Evolutionary conservation across 495 filamentous ascomycete species (phyloP).

Genomic region (Astrothelium subdiscretum): DNA sequence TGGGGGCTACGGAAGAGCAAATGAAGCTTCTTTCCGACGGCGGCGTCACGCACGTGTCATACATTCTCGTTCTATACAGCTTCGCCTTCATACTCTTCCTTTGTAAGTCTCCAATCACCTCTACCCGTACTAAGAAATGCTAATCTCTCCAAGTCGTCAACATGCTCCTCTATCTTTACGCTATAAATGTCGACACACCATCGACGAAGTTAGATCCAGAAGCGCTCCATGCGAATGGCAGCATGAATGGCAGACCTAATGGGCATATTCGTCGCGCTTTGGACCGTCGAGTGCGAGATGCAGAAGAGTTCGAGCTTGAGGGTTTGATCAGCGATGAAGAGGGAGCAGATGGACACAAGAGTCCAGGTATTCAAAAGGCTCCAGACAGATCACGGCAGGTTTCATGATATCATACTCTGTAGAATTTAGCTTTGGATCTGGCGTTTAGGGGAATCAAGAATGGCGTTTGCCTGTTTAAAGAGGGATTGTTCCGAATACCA

Average conservation of each 20-base stretch:
- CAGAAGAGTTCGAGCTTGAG: slow-evolving; percentile 26
- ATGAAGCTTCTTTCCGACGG: slow-evolving; percentile 63
- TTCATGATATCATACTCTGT: background rate
- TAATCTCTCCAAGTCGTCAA: slow-evolving; percentile 45
- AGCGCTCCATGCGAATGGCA: slow-evolving; percentile 3
- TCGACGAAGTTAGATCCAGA: background rate
- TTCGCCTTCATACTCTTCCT: slow-evolving; percentile 85
- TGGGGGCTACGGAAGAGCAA: slow-evolving; percentile 95
- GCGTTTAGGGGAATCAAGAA: background rate
- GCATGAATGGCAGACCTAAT: background rate
- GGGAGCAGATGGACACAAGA: slow-evolving; percentile 8
- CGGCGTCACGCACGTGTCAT: slow-evolving; percentile 77
- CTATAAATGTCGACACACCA: slow-evolving; percentile 16
- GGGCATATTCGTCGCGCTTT: background rate
- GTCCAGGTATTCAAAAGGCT: background rate
- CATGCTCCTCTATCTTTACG: slow-evolving; percentile 74
- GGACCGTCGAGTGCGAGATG: slow-evolving; percentile 51
- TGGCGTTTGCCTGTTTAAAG: background rate
- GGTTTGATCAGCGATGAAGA: slow-evolving; percentile 78
- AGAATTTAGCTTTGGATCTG: background rate
- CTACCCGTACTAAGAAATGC: slow-evolving; percentile 5
- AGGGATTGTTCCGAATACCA: too few relatives aligned
- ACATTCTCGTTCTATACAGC: slow-evolving; percentile 82
- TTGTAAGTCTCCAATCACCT: slow-evolving; percentile 38
- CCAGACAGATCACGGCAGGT: background rate